These are phyloP conservation scores for Colletotrichum euphorbiae DNA, from an alignment of 2,329 filamentous ascomycete genomes.

Conservation along the genomic window DNA sequence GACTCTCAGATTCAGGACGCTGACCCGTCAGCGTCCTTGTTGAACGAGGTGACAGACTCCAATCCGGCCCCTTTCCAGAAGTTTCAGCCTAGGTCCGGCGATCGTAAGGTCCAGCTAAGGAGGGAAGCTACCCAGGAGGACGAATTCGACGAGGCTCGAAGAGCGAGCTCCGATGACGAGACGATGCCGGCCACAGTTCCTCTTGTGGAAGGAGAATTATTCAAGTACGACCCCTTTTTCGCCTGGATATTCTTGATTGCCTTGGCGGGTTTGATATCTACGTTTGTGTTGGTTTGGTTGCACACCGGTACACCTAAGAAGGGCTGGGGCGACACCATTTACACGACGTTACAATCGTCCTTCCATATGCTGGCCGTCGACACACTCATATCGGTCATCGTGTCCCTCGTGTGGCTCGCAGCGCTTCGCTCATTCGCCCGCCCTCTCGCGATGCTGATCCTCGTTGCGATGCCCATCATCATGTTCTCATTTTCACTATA, in stretches of 20 bases:
- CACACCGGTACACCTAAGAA: constrained; percentile 83
- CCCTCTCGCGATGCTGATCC: constrained; percentile 81
- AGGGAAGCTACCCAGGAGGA: constrained; percentile 59
- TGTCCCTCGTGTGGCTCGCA: constrained; percentile 91
- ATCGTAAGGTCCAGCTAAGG: constrained; percentile 54
- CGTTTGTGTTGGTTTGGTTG: constrained; percentile 89
- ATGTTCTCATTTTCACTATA: constrained; percentile 92
- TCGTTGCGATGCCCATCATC: constrained; percentile 87
- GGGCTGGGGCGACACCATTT: constrained; percentile 91
- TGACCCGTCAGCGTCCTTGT: constrained; percentile 70
- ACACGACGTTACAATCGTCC: constrained; percentile 86
- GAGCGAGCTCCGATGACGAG: constrained; percentile 53
- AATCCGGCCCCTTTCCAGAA: constrained; percentile 72
- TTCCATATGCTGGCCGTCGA: constrained; percentile 92
- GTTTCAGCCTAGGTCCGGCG: constrained; percentile 59
- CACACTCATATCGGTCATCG: constrained; percentile 87
- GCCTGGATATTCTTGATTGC: constrained; percentile 89
- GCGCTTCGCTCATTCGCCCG: constrained; percentile 88
- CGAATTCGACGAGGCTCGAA: constrained; percentile 58
- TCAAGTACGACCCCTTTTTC: constrained; percentile 90
- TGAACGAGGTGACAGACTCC: constrained; percentile 65
- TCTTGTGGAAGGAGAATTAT: constrained; percentile 73
- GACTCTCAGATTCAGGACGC: constrained; percentile 73
- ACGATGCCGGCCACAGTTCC: constrained; percentile 59
- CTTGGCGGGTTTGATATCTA: constrained; percentile 85